phyloP scores from a whole-genome alignment of 257 asterid genomes.

The Coffea canephora region DNA sequence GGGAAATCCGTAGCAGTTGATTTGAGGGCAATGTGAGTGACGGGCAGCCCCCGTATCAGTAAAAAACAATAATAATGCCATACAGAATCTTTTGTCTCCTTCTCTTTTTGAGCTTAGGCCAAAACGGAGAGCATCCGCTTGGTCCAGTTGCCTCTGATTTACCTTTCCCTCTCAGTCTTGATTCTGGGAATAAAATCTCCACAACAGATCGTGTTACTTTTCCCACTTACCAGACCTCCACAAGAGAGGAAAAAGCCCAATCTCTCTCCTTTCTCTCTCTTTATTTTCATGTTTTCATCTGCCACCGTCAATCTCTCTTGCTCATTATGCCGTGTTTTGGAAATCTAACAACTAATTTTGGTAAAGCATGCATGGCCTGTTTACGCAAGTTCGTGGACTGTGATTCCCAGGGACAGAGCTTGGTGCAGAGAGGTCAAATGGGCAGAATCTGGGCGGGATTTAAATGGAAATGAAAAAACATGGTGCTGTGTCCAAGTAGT shows the following conservation, averaged over 20 bases:
- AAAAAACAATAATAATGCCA: not conserved
- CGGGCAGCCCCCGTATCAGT: not conserved
- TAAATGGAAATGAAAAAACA: too few species aligned
- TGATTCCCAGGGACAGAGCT: not conserved
- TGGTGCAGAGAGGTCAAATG: too few species aligned
- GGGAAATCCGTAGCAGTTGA: not conserved
- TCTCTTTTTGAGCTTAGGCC: constrained; percentile 1
- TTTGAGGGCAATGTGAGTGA: not conserved
- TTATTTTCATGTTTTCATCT: not conserved
- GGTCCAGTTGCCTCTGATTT: constrained; percentile 2
- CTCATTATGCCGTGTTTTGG: not conserved
- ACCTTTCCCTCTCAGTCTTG: not conserved
- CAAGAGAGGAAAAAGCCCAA: not conserved
- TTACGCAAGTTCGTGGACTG: not conserved
- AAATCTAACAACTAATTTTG: not conserved
- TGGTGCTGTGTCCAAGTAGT: too few species aligned
- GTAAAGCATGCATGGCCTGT: not conserved
- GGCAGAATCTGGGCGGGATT: too few species aligned
- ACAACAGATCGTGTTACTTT: not conserved
- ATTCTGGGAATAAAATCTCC: constrained; percentile 19
- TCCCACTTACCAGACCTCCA: not conserved
- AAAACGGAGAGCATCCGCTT: not conserved
- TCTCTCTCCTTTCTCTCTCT: not conserved
- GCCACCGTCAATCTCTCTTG: not conserved
- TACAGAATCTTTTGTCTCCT: constrained; percentile 1